Evolutionary conservation across 495 filamentous ascomycete species (phyloP), one percentile per base, ranked within the genome.

Genomic region (Penicillium cinerascens): DNA sequence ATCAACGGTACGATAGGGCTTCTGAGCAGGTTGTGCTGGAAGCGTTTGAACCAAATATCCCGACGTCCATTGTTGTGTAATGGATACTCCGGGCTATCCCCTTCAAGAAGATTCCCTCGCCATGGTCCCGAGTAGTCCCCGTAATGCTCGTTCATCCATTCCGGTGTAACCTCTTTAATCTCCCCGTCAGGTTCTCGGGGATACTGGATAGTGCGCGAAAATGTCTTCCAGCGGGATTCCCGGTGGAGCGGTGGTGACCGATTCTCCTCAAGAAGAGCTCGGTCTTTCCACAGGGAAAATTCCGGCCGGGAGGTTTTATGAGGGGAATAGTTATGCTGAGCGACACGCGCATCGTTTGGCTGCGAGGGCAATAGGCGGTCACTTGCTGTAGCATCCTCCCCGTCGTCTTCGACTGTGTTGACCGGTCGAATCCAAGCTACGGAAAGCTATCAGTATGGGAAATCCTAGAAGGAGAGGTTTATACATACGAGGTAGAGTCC

Each of bases 1-100:
- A 86, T 77, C 47, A 97, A 71, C 0, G 93, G 93, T 7, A 96
- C 84, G 41, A 96, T 84, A 16, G 95, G 89, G 57, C 91, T 91
- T 55, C 82, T 78, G 49, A 97, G 65, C 15, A 92, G 59, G n/a
- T n/a, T 5, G 76, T 64, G 68, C 75, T 70, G 78, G 44, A 78
- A 68, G 49, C 80, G 74, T 51, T 78, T 78, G 48, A 82, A 71
- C 73, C 81, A 82, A 33, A 75, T 73, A 51, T 76, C 71, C 47
- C 81, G 74, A 52, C 71, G 70, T 51, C 67, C 45, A 49, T 67
- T 61, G 60, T 48, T 68, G 48, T 70, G 59, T 50, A 71, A 42
- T 59, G 72, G 71, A 42, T 80, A 78, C 59, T 80, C 83, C 11
- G 67, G 69, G 66, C 79, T 71, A 51, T 68, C 67, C 5, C 63